Base-by-base conservation (phyloP, 352 stramenopile genomes). In the Pythium phragmitis region DNA sequence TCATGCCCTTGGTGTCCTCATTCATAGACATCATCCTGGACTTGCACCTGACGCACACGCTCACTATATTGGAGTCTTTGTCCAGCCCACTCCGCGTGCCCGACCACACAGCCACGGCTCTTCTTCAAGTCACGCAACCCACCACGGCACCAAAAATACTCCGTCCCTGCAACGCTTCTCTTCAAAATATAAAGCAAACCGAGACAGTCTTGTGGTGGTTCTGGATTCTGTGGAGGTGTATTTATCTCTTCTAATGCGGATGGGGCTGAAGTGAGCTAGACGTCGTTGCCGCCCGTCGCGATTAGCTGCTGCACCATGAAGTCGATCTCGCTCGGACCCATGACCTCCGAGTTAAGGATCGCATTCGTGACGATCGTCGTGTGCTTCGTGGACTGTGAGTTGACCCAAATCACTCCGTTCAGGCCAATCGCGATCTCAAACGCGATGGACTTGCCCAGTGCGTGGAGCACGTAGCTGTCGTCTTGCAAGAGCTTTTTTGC, bases 321-420 rank as follows among this genome's bases (percentile, higher is more conserved):
- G 39, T 91, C 72, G 26, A 88, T 71, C 60, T 96, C 80, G 57
- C 74, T 88, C 14, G 69, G 45, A 57, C 76, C 96, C 97, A 86
- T 92, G 19, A 74, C 69, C 77, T 97, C 90, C 8, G 83, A 93
- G 69, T 96, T 96, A 58, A 92, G 80, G 57, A 97, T 89, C 43
- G 87, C 87, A 60, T 97, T 97, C 34, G 76, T 77, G 42, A 97
- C 85, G 66, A 96, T 75, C 39, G 84, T 91, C 41, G 90, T 95
- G 63, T 93, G 80, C 66, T 92, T 87, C 11, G 73, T 81, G n/a
- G 79, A 80, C 57, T 77, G 80, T 19, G 90, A 91, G 71, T 99
- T 95, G 17, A 99, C 82, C 96, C 96, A 99, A 37, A 99, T 82
- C 41, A 96, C 74, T 19, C 97, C 97, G 75, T 99, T 99, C 43